A percentile compares a stretch with the other conserved stretches of the same genome.
Conservation (phyloP, 768 basidiomycete species). For the Podaxis carcinomalis region DNA sequence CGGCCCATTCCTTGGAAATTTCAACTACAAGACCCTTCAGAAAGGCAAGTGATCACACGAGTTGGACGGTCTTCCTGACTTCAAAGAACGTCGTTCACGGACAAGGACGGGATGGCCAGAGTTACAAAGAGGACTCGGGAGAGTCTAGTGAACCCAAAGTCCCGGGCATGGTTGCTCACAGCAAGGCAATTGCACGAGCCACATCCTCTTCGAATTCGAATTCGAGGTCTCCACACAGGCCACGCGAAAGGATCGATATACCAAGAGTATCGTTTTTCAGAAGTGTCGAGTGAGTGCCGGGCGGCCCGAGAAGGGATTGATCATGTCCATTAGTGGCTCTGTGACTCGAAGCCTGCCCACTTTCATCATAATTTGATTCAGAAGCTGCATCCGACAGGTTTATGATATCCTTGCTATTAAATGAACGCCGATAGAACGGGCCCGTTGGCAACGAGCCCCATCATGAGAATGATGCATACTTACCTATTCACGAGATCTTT, state of each 20-base stretch:
- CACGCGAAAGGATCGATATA: background rate
- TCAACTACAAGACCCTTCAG: background rate
- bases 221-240: background rate
- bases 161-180: background rate
- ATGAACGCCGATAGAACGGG: conserved; percentile 5
- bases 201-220: too few relatives aligned
- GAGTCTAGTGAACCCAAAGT: background rate
- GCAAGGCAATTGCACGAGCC: background rate
- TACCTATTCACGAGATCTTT: background rate
- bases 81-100: background rate
- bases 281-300: background rate
- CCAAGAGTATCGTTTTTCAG: background rate
- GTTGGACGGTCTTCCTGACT: conserved; percentile 3
- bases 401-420: background rate
- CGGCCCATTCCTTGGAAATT: background rate
- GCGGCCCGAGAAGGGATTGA: background rate
- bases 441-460: conserved; percentile 2
- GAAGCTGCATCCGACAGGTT: conserved; percentile 3
- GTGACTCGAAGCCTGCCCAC: conserved; percentile 3
- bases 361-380: background rate
- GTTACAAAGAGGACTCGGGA: background rate
- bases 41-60: background rate
- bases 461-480: conserved; percentile 4
- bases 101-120: background rate
- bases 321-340: conserved; percentile 4